These are phyloP conservation scores for Debaryomyces prosopidis DNA, from an alignment of 805 yeast species.

Conservation along the genomic window DNA sequence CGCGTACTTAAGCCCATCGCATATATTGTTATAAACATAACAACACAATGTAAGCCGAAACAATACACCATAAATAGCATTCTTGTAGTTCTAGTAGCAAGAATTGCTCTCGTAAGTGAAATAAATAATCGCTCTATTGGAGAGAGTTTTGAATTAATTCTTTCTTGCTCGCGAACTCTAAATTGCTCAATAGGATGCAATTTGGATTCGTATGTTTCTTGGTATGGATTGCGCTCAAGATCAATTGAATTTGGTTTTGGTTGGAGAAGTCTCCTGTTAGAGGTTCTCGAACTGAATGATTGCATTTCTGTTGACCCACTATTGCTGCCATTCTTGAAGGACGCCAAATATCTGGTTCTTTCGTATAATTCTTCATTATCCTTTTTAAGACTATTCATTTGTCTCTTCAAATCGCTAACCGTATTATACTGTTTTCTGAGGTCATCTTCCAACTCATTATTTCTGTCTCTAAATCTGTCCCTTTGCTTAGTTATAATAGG, in stretches of 20 bases:
- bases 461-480: slow-evolving; percentile 85
- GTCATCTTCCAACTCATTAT: slow-evolving; percentile 82
- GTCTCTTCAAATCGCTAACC: slow-evolving; percentile 62
- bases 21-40: slow-evolving; percentile 62
- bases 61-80: slow-evolving; percentile 74
- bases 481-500: slow-evolving; percentile 94
- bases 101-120: slow-evolving; percentile 68
- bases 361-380: slow-evolving; percentile 84
- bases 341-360: slow-evolving; percentile 65
- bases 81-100: slow-evolving; percentile 72
- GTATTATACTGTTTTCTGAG: slow-evolving; percentile 55
- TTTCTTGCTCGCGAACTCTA: slow-evolving; percentile 71
- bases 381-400: slow-evolving; percentile 59
- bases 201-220: slow-evolving; percentile 68
- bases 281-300: slow-evolving; percentile 11
- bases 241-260: slow-evolving; percentile 38
- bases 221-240: slow-evolving; percentile 59
- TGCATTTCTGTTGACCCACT: slow-evolving; percentile 7
- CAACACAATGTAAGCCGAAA: slow-evolving; percentile 68
- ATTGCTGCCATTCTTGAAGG: slow-evolving; percentile 35
- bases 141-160: slow-evolving; percentile 69
- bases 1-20: slow-evolving; percentile 48
- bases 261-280: slow-evolving; percentile 19
- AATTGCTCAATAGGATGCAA: slow-evolving; percentile 84
- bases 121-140: slow-evolving; percentile 79